Evolutionary conservation across 1,284 basidiomycete genomes (phyloP).

Genomic region (Chalciporus sp.): DNA sequence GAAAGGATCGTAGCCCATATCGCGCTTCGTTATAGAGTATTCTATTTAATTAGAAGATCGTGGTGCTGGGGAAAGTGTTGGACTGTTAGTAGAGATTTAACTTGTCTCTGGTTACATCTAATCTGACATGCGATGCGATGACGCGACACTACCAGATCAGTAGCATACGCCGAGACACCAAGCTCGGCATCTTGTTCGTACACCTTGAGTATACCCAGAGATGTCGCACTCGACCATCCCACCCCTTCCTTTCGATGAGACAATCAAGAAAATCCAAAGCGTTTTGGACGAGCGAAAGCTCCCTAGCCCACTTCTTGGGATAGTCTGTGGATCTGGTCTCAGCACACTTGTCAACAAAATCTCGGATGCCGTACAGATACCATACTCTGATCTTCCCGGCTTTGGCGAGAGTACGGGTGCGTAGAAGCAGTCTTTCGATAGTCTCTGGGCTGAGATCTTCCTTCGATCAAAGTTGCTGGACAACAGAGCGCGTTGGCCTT

Average conservation of each 20-base stretch:
- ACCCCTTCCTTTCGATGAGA: constrained; percentile 38
- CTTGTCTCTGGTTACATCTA: background rate
- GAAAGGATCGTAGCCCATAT: no score
- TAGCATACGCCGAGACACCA: background rate
- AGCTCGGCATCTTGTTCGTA: background rate
- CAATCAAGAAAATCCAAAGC: constrained; percentile 40
- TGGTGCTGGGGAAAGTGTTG: no score
- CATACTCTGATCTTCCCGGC: constrained; percentile 63
- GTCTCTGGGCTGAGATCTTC: background rate
- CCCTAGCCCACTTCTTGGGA: constrained; percentile 65
- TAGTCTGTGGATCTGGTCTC: constrained; percentile 78
- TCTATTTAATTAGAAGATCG: no score
- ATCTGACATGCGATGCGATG: background rate
- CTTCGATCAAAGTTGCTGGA: constrained; percentile 55
- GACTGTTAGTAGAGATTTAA: no score
- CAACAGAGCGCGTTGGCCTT: constrained; percentile 80
- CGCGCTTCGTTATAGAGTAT: no score
- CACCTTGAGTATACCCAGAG: background rate
- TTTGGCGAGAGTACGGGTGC: constrained; percentile 76
- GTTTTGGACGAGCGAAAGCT: constrained; percentile 44
- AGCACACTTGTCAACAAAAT: constrained; percentile 64
- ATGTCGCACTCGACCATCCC: constrained; percentile 17
- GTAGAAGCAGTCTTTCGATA: constrained; percentile 14
- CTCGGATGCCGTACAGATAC: constrained; percentile 55
- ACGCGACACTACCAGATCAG: background rate